A percentile compares a stretch with the other conserved stretches of the same genome.
Evolutionary conservation across 129 eudicot species (phyloP).

Genomic region (Gnaphalium uliginosum): DNA sequence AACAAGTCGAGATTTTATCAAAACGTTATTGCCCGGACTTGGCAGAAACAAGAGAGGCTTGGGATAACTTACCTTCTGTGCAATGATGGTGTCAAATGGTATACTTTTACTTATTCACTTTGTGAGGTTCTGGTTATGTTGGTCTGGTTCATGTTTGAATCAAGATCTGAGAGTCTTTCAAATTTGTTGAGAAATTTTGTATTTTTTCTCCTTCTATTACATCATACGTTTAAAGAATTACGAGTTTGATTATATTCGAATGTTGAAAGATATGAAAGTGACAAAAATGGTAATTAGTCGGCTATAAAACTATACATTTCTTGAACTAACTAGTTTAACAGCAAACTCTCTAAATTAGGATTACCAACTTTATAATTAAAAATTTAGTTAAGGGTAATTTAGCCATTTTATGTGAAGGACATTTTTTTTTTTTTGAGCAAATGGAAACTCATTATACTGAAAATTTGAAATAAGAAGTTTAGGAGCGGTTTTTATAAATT

Average conservation of each 20-base stretch:
- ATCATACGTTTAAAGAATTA: no score
- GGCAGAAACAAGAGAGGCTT: slow-evolving; percentile 50
- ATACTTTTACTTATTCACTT: background rate
- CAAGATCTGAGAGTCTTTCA: background rate
- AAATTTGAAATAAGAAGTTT: no score
- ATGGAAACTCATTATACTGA: no score
- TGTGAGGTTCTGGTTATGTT: background rate
- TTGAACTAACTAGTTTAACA: background rate
- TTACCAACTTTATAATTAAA: no score
- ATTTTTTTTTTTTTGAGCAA: no score
- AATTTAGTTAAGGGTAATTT: no score
- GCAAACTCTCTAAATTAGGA: background rate
- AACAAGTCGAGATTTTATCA: slow-evolving; percentile 62
- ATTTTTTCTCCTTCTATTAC: background rate
- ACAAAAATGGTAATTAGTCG: background rate
- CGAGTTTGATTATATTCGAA: background rate
- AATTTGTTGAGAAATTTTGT: background rate
- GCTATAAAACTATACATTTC: background rate
- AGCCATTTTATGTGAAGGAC: no score
- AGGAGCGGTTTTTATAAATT: no score
- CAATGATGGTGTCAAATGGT: slow-evolving; percentile 14
- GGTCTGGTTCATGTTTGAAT: background rate
- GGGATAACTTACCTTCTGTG: slow-evolving; percentile 48
- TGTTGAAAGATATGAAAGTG: no score
- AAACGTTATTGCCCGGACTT: slow-evolving; percentile 57